These are phyloP conservation scores for Botrytis cinerea DNA, from an alignment of 2,329 filamentous ascomycete species.

Conservation along the genomic window DNA sequence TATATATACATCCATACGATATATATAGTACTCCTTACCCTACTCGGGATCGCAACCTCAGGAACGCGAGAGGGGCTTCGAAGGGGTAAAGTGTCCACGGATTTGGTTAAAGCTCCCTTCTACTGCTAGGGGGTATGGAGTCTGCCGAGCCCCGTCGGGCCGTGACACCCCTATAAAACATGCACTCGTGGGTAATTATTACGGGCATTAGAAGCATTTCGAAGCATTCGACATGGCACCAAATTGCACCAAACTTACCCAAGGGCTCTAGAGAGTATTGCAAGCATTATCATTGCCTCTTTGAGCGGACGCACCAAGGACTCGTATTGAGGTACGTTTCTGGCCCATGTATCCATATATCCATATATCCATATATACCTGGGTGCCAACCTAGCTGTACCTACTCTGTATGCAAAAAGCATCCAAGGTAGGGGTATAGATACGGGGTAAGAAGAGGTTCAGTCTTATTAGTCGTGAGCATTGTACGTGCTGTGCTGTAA, in stretches of 20 bases:
- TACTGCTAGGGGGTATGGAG: neutral
- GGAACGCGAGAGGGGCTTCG: neutral
- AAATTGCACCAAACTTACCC: neutral
- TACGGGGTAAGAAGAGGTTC: constrained; percentile 7
- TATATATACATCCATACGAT: neutral
- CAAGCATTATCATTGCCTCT: constrained; percentile 2
- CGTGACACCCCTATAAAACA: constrained; percentile 10
- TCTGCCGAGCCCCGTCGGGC: neutral
- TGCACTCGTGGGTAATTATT: neutral
- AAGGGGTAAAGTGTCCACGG: neutral
- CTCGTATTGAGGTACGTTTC: neutral
- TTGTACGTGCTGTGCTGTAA: neutral
- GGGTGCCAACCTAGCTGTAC: neutral
- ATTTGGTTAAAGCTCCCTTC: neutral
- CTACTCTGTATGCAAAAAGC: neutral
- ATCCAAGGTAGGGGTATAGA: neutral
- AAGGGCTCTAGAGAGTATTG: neutral
- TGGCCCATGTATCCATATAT: neutral
- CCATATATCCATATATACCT: neutral
- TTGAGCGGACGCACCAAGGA: neutral
- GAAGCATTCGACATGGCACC: neutral
- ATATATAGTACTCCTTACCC: neutral
- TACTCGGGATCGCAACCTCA: neutral
- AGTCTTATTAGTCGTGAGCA: neutral
- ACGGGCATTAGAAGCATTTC: constrained; percentile 19